Conservation (phyloP, 1,139 yeast genomes). For the Taphrina communis region DNA sequence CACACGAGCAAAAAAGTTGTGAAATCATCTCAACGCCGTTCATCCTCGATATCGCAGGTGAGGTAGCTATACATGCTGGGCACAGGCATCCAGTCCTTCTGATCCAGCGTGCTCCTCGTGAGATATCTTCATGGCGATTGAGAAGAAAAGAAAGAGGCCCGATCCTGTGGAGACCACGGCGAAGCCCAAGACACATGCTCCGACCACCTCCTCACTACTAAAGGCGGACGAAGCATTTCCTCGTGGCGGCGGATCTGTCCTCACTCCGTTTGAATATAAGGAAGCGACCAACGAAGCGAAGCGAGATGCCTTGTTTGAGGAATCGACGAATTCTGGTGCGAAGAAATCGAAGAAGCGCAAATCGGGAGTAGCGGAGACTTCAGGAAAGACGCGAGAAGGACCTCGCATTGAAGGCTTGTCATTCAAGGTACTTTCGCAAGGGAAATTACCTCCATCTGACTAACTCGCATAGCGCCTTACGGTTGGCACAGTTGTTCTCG, state of each 20-base stretch:
- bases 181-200: conserved; percentile 1
- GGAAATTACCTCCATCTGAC: background rate
- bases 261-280: conserved; percentile 88
- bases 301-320: conserved; percentile 77
- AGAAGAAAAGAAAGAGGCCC: conserved; percentile 36
- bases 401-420: conserved; percentile 65
- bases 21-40: conserved; percentile 1
- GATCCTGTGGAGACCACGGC: background rate
- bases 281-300: conserved; percentile 93
- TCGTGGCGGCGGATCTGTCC: conserved; percentile 81
- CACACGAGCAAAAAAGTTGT: conserved; percentile 13
- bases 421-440: conserved; percentile 56
- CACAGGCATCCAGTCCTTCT: too few relatives aligned
- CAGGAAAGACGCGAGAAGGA: conserved; percentile 44
- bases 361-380: conserved; percentile 39
- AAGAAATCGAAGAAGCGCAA: conserved; percentile 27
- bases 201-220: conserved; percentile 18
- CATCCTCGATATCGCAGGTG: background rate
- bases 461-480: conserved; percentile 24
- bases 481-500: conserved; percentile 74
- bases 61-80: too few relatives aligned
- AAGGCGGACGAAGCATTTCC: conserved; percentile 71
- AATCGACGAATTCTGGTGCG: conserved; percentile 47
- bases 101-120: too few relatives aligned
- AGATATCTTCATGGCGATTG: conserved; percentile 7